phyloP scores from a whole-genome alignment of 2,329 filamentous ascomycete species.

The Metarhizium album region DNA sequence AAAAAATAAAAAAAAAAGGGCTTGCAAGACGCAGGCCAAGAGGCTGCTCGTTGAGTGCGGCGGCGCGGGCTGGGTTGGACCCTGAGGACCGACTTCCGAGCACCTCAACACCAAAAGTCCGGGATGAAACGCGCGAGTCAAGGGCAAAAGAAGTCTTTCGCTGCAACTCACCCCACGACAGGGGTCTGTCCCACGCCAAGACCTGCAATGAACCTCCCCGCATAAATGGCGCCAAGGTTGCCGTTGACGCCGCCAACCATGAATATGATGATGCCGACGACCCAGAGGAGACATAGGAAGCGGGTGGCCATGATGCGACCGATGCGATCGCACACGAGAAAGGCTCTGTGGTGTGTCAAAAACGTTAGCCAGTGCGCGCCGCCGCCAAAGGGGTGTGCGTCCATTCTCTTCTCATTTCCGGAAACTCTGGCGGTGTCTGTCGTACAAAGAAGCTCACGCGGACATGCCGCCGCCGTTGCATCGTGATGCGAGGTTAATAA shows the following conservation, averaged over 20 bases:
- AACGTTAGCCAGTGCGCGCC: neutral
- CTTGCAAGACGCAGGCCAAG: too few relatives aligned
- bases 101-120: neutral
- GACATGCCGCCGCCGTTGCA: neutral
- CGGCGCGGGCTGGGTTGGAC: too few relatives aligned
- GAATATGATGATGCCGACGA: conserved; percentile 47
- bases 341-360: conserved; percentile 31
- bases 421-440: too few relatives aligned
- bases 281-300: conserved; percentile 46
- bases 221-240: conserved; percentile 47
- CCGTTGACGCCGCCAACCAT: conserved; percentile 41
- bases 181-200: conserved; percentile 57
- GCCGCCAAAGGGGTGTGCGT: too few relatives aligned
- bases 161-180: conserved; percentile 40
- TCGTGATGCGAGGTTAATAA: neutral
- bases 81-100: neutral
- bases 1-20: too few relatives aligned
- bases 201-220: conserved; percentile 55
- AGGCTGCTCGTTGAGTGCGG: too few relatives aligned
- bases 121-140: neutral
- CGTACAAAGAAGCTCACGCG: neutral
- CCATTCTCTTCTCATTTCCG: too few relatives aligned
- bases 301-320: conserved; percentile 54
- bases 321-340: conserved; percentile 47
- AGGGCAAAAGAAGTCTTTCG: neutral